Base-by-base conservation (phyloP, 352 stramenopile genomes). In the Globisporangium alternatum region DNA sequence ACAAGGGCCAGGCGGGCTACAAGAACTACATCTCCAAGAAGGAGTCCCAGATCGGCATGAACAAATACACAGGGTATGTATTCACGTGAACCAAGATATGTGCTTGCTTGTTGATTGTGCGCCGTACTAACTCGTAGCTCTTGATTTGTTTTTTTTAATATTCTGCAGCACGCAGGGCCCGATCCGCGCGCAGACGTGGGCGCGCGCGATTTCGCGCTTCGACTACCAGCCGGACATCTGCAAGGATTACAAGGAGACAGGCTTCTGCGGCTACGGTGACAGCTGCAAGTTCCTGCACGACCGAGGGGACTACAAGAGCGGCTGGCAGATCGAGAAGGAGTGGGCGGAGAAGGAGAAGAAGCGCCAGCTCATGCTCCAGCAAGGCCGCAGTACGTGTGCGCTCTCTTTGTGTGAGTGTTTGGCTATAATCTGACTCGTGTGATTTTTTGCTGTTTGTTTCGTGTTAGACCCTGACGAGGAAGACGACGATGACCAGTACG, bases 181-280 rank as follows among this genome's bases (percentile, higher is more conserved):
- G 6, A 97, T 99, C 28, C 83, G 91, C n/a, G 96, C 96, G 19
- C 84, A 98, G 41, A 96, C 88, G 2, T 98, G 97, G 77, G 84
- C 98, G 4, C 85, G 97, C 6, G 93, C 93, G 21, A 99, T 98
- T 52, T 97, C 78, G 31, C 89, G 95, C 22, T 99, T 99, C 65
- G 97, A 99, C 67, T 99, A 99, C 77, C 78, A 89, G 73, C 95
- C 96, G 2, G 96, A 99, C 68, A 93, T 99, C 57, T 99, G 98
- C 78, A 99, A 99, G 72, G 98, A 99, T 75, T 99, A 99, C 83
- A 99, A 99, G 66, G 97, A 99, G 56, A 99, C 98, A 7, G 98
- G 98, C 30, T 99, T 99, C 74, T 99, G 97, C 67, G 97, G 97
- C 45, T 99, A 98, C 72, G 98, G 98, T 2, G 86, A 95, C 52